These are phyloP conservation scores for Fusarium irregulare DNA, from an alignment of 2,329 filamentous ascomycete species.

Conservation along the genomic window DNA sequence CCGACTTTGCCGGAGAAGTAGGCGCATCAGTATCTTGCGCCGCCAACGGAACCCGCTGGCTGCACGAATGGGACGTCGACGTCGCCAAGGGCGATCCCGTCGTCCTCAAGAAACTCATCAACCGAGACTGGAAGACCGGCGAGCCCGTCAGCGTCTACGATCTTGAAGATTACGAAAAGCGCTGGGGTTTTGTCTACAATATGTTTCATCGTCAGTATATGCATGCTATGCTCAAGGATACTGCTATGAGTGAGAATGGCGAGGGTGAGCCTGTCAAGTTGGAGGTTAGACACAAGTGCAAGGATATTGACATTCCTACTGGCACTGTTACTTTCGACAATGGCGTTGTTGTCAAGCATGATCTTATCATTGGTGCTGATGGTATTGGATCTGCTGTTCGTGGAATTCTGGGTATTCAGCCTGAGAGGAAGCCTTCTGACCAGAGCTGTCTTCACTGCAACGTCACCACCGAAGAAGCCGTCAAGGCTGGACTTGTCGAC, in stretches of 20 bases:
- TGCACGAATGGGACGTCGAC: conserved; percentile 75
- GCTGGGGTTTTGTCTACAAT: conserved; percentile 74
- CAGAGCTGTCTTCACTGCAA: conserved; percentile 74
- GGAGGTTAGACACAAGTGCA: conserved; percentile 66
- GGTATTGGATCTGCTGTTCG: conserved; percentile 75
- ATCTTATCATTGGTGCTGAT: conserved; percentile 72
- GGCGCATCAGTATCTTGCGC: conserved; percentile 76
- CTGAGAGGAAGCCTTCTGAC: conserved; percentile 68
- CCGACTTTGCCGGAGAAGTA: conserved; percentile 74
- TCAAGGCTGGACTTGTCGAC: conserved; percentile 69
- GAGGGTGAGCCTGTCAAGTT: conserved; percentile 65
- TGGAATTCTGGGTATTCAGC: conserved; percentile 69
- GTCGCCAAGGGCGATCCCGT: conserved; percentile 73
- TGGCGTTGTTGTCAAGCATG: conserved; percentile 61
- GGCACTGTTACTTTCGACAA: conserved; percentile 66
- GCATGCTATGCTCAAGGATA: conserved; percentile 74
- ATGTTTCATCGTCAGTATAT: conserved; percentile 78
- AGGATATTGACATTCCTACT: conserved; percentile 63
- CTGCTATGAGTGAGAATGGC: conserved; percentile 66
- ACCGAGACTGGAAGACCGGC: conserved; percentile 76
- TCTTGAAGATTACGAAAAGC: conserved; percentile 71
- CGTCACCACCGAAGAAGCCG: conserved; percentile 69
- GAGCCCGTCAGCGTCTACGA: conserved; percentile 73
- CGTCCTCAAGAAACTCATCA: conserved; percentile 73
- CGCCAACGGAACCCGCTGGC: conserved; percentile 76